Evolutionary conservation across 2,329 filamentous ascomycete genomes (phyloP).

Genomic region (Aspergillus aculeatus): DNA sequence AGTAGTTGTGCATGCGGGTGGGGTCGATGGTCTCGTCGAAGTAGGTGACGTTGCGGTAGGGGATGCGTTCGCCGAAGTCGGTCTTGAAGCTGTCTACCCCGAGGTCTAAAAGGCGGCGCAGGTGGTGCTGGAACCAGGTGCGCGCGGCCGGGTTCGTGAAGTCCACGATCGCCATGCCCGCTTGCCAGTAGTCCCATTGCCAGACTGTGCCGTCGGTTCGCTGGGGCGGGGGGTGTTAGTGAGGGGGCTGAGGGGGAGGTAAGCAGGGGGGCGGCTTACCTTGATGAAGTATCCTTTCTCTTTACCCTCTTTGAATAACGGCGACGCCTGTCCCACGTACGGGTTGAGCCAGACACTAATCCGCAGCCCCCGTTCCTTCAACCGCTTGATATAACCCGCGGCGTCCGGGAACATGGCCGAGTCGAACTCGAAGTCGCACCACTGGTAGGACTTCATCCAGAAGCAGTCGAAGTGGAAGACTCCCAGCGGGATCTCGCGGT

Average conservation of each 20-base stretch:
- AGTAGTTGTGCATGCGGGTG: conserved; percentile 72
- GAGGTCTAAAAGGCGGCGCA: conserved; percentile 64
- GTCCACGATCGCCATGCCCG: conserved; percentile 72
- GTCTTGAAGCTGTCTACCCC: conserved; percentile 74
- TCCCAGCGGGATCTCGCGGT: conserved; percentile 63
- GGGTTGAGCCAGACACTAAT: conserved; percentile 77
- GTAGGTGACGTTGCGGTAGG: conserved; percentile 57
- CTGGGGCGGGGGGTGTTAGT: conserved; percentile 33
- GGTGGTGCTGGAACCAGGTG: conserved; percentile 62
- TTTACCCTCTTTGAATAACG: conserved; percentile 62
- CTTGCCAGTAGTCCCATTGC: conserved; percentile 77
- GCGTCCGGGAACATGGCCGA: conserved; percentile 68
- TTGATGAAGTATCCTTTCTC: conserved; percentile 67
- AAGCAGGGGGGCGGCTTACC: conserved; percentile 15
- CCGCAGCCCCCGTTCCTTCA: conserved; percentile 65
- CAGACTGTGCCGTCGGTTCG: conserved; percentile 67
- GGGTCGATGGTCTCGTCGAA: conserved; percentile 51
- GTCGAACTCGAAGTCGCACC: conserved; percentile 74
- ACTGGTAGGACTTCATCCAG: conserved; percentile 73
- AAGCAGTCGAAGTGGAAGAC: conserved; percentile 78
- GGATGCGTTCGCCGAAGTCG: conserved; percentile 73
- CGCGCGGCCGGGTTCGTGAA: conserved; percentile 70
- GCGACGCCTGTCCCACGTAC: conserved; percentile 69
- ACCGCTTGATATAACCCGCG: conserved; percentile 59
- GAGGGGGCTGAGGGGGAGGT: background rate